A percentile compares a stretch with the other conserved stretches of the same genome.
phyloP scores from a whole-genome alignment of 179 eudicot genomes.

The Corrigiola litoralis region DNA sequence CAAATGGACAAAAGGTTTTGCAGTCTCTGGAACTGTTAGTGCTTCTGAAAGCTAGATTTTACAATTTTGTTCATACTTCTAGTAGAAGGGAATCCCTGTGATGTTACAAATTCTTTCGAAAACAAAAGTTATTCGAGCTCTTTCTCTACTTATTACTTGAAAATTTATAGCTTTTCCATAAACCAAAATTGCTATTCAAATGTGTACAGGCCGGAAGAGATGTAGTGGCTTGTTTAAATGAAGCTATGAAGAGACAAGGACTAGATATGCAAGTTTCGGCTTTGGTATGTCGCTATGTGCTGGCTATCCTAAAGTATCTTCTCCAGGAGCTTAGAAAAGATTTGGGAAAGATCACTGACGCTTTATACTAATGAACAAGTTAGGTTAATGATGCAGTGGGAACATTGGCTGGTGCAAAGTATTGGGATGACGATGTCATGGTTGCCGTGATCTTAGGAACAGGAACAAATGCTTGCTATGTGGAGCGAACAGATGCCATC shows the following conservation, averaged over 20 bases:
- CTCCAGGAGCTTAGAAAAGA: background rate
- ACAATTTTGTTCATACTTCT: background rate
- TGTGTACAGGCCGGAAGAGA: slow-evolving; percentile 59
- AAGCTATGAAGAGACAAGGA: slow-evolving; percentile 67
- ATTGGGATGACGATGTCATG: slow-evolving; percentile 75
- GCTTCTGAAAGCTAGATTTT: background rate
- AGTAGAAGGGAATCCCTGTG: background rate
- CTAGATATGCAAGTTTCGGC: slow-evolving; percentile 71
- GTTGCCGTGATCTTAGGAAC: slow-evolving; percentile 81
- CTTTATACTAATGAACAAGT: slow-evolving; percentile 12
- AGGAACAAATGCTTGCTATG: slow-evolving; percentile 82
- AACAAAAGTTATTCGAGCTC: background rate
- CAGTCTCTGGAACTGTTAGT: slow-evolving; percentile 70
- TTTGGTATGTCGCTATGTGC: slow-evolving; percentile 67
- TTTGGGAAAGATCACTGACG: background rate
- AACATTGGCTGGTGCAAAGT: slow-evolving; percentile 73
- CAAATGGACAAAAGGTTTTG: slow-evolving; percentile 89
- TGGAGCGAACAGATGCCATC: slow-evolving; percentile 61
- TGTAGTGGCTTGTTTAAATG: slow-evolving; percentile 68
- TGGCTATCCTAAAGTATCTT: background rate
- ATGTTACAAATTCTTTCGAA: background rate
- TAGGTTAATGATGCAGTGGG: slow-evolving; percentile 87
- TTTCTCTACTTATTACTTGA: background rate
- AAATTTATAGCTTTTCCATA: background rate
- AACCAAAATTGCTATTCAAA: background rate